These are phyloP conservation scores for Russula dissimulans DNA, from an alignment of 768 basidiomycete species.

Conservation along the genomic window DNA sequence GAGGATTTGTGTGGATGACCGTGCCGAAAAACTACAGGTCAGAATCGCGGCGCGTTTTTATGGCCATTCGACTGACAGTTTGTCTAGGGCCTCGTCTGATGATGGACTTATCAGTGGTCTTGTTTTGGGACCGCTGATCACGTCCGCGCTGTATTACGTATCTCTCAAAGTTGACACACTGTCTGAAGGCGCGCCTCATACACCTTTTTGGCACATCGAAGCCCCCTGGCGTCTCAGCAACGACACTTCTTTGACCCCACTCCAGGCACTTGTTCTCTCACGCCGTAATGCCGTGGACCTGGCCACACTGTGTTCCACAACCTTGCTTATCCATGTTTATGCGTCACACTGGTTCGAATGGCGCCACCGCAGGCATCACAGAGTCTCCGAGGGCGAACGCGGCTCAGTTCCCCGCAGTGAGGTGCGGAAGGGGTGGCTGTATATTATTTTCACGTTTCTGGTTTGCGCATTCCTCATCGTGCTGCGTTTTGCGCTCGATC, in stretches of 20 bases:
- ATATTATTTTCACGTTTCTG: slow-evolving; percentile 51
- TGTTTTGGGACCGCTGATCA: slow-evolving; percentile 74
- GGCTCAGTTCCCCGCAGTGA: slow-evolving; percentile 72
- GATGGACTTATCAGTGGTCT: slow-evolving; percentile 82
- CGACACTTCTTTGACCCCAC: slow-evolving; percentile 34
- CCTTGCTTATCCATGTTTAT: slow-evolving; percentile 69
- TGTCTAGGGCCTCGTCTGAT: slow-evolving; percentile 61
- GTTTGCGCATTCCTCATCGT: slow-evolving; percentile 42
- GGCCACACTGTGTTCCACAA: slow-evolving; percentile 69
- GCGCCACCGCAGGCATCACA: slow-evolving; percentile 33
- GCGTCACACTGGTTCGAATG: slow-evolving; percentile 71
- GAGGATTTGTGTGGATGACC: slow-evolving; percentile 83
- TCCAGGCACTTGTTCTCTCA: slow-evolving; percentile 51
- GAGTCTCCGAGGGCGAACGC: slow-evolving; percentile 56
- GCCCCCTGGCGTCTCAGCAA: slow-evolving; percentile 47
- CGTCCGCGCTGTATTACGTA: slow-evolving; percentile 57
- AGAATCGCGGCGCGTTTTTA: neutral
- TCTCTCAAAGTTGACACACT: slow-evolving; percentile 27
- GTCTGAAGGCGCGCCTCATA: slow-evolving; percentile 30
- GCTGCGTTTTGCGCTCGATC: slow-evolving; percentile 39
- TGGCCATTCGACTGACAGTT: slow-evolving; percentile 3
- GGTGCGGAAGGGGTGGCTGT: slow-evolving; percentile 50
- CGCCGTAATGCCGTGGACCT: slow-evolving; percentile 73
- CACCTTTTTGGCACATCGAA: slow-evolving; percentile 72
- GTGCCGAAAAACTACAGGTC: slow-evolving; percentile 82